Conservation (phyloP, 345 rosid species). For the Acer negundo region DNA sequence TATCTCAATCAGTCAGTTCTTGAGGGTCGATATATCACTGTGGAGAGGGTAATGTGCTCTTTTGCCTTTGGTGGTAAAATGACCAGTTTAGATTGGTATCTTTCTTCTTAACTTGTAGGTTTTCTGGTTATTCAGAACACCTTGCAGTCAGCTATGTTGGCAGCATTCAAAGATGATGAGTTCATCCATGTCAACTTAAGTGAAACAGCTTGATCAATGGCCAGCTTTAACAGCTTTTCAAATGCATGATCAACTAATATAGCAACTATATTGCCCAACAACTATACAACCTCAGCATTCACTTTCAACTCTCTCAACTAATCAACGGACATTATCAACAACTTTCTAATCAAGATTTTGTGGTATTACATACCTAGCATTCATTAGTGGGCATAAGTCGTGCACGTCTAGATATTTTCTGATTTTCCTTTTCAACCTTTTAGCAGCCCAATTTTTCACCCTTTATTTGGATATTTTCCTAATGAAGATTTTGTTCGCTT, state of each 20-base stretch:
- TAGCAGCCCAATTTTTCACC: conserved; percentile 14
- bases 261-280: conserved; percentile 86
- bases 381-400: conserved; percentile 35
- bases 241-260: conserved; percentile 90
- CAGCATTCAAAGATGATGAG: conserved; percentile 97
- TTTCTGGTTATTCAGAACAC: conserved; percentile 95
- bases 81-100: conserved; percentile 33
- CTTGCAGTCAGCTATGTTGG: conserved; percentile 93
- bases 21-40: conserved; percentile 95
- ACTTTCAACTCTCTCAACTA: conserved; percentile 92
- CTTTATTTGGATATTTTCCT: conserved; percentile 3
- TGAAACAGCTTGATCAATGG: conserved; percentile 96
- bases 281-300: conserved; percentile 81
- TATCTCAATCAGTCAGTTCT: conserved; percentile 96
- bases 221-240: conserved; percentile 95
- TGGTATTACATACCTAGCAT: conserved; percentile 66
- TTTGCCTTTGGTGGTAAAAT: conserved; percentile 12
- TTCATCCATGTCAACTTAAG: conserved; percentile 79
- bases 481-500: not conserved
- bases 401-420: conserved; percentile 29
- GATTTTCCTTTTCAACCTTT: conserved; percentile 21
- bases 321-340: conserved; percentile 97
- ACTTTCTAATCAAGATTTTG: conserved; percentile 72
- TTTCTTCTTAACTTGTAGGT: conserved; percentile 77
- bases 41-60: conserved; percentile 77